phyloP scores from a whole-genome alignment of 2,329 filamentous ascomycete species.

The Botrytis porri region DNA sequence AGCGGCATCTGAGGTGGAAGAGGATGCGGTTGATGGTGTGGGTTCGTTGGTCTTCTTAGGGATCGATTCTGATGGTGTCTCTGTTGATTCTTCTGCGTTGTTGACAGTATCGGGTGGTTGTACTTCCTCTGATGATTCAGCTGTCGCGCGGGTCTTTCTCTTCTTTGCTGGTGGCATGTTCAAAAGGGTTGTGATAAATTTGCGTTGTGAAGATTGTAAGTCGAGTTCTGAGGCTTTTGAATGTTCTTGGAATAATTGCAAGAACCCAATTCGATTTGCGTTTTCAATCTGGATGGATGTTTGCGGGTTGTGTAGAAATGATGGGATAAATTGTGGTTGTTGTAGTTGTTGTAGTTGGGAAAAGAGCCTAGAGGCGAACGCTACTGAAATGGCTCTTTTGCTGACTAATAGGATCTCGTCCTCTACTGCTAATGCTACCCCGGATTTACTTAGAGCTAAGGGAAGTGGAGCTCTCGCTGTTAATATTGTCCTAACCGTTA shows the following conservation, averaged over 20 bases:
- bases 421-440: neutral
- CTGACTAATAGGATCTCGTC: constrained; percentile 4
- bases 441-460: constrained; percentile 12
- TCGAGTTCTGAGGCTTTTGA: constrained; percentile 14
- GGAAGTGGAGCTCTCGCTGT: neutral
- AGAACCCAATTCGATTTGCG: no score
- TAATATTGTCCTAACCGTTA: neutral
- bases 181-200: neutral
- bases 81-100: constrained; percentile 19
- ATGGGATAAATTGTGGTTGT: neutral
- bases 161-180: constrained; percentile 47
- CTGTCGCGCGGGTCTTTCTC: constrained; percentile 42
- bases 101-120: constrained; percentile 1
- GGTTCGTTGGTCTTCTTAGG: neutral
- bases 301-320: neutral
- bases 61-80: constrained; percentile 18
- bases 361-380: neutral
- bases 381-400: neutral
- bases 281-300: neutral
- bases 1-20: constrained; percentile 36
- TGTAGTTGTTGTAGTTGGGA: constrained; percentile 9
- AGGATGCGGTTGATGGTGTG: constrained; percentile 2
- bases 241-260: neutral
- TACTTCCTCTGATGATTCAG: constrained; percentile 23
- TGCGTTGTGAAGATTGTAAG: neutral